Conservation (phyloP, 2,329 filamentous ascomycete genomes). For the Diaporthe aspalathi region DNA sequence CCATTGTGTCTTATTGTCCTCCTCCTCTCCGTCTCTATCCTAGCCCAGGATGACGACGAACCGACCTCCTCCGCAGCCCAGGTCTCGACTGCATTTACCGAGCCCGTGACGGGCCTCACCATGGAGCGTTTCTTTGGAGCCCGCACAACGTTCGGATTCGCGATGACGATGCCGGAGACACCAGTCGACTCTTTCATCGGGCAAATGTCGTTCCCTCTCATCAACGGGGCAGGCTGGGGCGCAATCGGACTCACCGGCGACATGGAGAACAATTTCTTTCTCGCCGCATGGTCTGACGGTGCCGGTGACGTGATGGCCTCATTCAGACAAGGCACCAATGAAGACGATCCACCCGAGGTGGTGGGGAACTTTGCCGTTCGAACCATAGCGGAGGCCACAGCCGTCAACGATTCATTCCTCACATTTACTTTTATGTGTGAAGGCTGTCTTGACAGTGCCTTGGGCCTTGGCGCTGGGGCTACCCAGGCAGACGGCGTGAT, state of each 20-base stretch:
- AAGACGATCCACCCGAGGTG: constrained; percentile 57
- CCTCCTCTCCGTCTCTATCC: not conserved
- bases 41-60: constrained; percentile 1
- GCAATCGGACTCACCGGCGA: constrained; percentile 49
- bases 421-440: constrained; percentile 6
- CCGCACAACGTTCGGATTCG: constrained; percentile 53
- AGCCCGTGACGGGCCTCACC: constrained; percentile 48
- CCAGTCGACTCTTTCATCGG: constrained; percentile 58
- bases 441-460: not conserved
- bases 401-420: constrained; percentile 3
- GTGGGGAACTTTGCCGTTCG: constrained; percentile 53
- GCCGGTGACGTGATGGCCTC: constrained; percentile 52
- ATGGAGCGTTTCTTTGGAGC: constrained; percentile 55
- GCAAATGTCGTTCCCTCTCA: constrained; percentile 56
- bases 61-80: constrained; percentile 2
- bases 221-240: constrained; percentile 50
- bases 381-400: not conserved
- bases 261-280: constrained; percentile 58
- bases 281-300: constrained; percentile 57
- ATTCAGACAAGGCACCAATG: constrained; percentile 56
- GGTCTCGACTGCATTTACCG: constrained; percentile 44
- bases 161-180: constrained; percentile 55
- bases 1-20: not conserved
- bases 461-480: not conserved
- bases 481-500: not conserved